Percentiles rank a stretch among this genome's conserved stretches.
These are phyloP conservation scores for sweet orange (Citrus sinensis) DNA, from an alignment of 345 rosid species.

Conservation along the genomic window DVS_A1.0 CM039164.1:19991501-19992000, in stretches of 20 bases:
- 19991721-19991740: background rate
- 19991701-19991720: background rate
- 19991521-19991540: background rate
- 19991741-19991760: background rate
- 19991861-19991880: background rate
- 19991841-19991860: slow-evolving; percentile 12
- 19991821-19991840: background rate
- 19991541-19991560: background rate
- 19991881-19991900: background rate
- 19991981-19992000: background rate
- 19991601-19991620: background rate
- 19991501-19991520: too few species aligned
- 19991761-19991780: background rate
- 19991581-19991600: background rate
- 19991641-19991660: background rate
- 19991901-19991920: background rate
- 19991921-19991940: background rate
- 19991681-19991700: slow-evolving; percentile 1
- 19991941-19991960: background rate
- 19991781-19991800: background rate
- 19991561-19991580: background rate
- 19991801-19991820: slow-evolving; percentile 3
- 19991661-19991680: background rate
- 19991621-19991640: background rate
- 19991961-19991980: background rate